phyloP scores from a whole-genome alignment of 768 basidiomycete species.

The Kwoniella bestiolae region DNA sequence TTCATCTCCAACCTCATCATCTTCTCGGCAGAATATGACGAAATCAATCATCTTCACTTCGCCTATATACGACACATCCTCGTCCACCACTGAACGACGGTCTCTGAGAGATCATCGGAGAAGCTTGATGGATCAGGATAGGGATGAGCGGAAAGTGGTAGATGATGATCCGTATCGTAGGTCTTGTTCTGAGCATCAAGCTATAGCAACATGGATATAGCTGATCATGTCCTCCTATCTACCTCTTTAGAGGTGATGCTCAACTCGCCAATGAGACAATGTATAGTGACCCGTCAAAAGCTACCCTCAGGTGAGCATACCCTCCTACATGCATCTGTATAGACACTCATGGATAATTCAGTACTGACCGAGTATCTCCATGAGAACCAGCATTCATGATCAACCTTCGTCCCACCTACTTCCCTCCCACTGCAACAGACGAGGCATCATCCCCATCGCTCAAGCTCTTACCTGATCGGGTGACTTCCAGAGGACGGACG shows the following conservation, averaged over 20 bases:
- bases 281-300: conserved; percentile 21
- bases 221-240: not conserved
- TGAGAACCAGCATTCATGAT: conserved; percentile 23
- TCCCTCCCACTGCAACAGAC: conserved; percentile 8
- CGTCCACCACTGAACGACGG: not conserved
- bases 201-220: not conserved
- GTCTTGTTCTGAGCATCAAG: not conserved
- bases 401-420: conserved; percentile 16
- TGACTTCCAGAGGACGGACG: not conserved
- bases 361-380: too few species aligned
- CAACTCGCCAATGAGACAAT: conserved; percentile 4
- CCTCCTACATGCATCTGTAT: not conserved
- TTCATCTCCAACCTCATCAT: too few species aligned
- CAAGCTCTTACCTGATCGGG: conserved; percentile 16
- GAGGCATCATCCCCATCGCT: not conserved
- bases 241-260: conserved; percentile 5
- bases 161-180: conserved; percentile 6
- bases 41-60: conserved; percentile 20
- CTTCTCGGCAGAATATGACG: not conserved
- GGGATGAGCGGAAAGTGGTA: not conserved
- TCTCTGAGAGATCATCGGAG: conserved; percentile 9
- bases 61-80: conserved; percentile 5
- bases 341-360: too few species aligned
- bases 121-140: not conserved
- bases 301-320: conserved; percentile 18